phyloP scores from a whole-genome alignment of 805 yeast species.

The Starmera amethionina region DNA sequence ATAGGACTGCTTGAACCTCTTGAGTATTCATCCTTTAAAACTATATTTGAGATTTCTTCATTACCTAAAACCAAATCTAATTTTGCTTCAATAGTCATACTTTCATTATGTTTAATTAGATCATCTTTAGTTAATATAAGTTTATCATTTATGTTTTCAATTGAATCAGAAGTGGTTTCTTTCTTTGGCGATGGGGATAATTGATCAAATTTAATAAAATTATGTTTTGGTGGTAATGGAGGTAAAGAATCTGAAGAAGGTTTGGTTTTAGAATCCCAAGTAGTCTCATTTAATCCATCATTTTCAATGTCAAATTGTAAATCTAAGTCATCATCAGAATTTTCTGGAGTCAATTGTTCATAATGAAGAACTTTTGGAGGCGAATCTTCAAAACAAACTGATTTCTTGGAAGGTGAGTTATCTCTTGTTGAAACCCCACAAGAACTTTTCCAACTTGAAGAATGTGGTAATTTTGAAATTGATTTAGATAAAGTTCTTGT shows the following conservation, averaged over 20 bases:
- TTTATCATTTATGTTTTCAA: constrained; percentile 21
- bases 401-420: constrained; percentile 24
- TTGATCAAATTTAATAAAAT: background rate
- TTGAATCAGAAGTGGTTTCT: constrained; percentile 15
- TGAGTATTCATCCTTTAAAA: constrained; percentile 14
- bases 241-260: constrained; percentile 20
- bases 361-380: constrained; percentile 29
- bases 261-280: constrained; percentile 14
- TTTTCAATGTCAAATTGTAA: constrained; percentile 14
- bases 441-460: constrained; percentile 7
- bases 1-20: constrained; percentile 16
- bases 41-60: constrained; percentile 11
- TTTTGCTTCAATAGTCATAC: constrained; percentile 32
- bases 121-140: constrained; percentile 12
- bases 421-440: constrained; percentile 9
- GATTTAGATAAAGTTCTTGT: constrained; percentile 12
- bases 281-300: constrained; percentile 1
- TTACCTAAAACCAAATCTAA: constrained; percentile 30
- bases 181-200: constrained; percentile 13
- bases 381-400: constrained; percentile 27
- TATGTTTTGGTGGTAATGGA: constrained; percentile 24
- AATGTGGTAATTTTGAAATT: constrained; percentile 9
- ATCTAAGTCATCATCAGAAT: constrained; percentile 15
- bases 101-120: constrained; percentile 12
- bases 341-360: constrained; percentile 17